Evolutionary conservation across 257 asterid species (phyloP), one percentile per base, ranked within the genome.

Genomic region (Capsicum pubescens): DNA sequence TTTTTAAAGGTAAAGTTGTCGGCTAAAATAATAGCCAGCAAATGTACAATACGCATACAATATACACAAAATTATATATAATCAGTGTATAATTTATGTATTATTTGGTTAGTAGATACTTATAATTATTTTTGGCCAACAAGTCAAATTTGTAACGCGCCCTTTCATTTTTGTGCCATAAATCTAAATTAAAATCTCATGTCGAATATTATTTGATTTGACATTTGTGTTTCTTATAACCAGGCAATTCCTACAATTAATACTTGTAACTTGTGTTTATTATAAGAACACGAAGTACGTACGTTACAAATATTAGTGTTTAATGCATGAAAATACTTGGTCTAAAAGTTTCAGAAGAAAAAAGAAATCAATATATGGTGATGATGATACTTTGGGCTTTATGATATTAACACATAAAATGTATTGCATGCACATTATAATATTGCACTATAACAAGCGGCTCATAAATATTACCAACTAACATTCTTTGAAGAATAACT

Each of bases 381-480:
- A 32, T 26, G 32, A 77, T 77, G 54, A 54, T 77, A 15, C 8
- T 77, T 77, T 54, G 66, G 16, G 66, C 44, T 26, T 17, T 54
- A 6, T 58, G 2, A 77, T 32, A 77, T 54, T 26, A 14, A 26
- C 48, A 32, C 81, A 76, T 26, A 26, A 15, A 77, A 32, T 77
- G 19, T 77, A 6, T 8, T 39, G 72, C 48, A 66, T 11, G 46
- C 32, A 26, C 32, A 26, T 26, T 26, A 26, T 26, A 11, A 52
- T 11, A 2, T 13, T 32, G 13, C 46, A 77, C 82, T 48, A 81
- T 50, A 81, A 52, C 39, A 71, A 71, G 86, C 26, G 78, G 84
- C 72, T 48, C 84, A 55, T 89, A 83, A 86, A 87, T 88, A 57
- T 77, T 54, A 88, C 35, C 86, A 80, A 86, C 90, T 66, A 81